Percentiles rank a stretch among this genome's conserved stretches.
These are phyloP conservation scores for Pseudogymnoascus sp. DNA, from an alignment of 2,329 filamentous ascomycete species.

Conservation along the genomic window DNA sequence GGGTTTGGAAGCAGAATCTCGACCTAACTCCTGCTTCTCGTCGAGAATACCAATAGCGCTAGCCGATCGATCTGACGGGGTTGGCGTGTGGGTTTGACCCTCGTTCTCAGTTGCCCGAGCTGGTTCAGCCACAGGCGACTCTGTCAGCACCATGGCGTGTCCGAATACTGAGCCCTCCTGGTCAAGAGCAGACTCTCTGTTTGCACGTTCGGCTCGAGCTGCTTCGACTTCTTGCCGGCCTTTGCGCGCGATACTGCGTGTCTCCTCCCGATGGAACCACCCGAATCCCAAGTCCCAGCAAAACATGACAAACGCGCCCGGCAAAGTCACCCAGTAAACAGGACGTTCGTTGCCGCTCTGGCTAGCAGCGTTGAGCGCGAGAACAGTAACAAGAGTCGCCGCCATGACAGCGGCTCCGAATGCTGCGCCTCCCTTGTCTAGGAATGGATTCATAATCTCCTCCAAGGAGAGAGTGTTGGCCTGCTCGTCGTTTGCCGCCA, in stretches of 20 bases:
- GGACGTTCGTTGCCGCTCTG: slow-evolving; percentile 44
- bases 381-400: slow-evolving; percentile 57
- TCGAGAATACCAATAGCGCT: slow-evolving; percentile 18
- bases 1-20: slow-evolving; percentile 12
- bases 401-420: slow-evolving; percentile 64
- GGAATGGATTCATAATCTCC: slow-evolving; percentile 69
- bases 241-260: slow-evolving; percentile 53
- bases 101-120: slow-evolving; percentile 16
- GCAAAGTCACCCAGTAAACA: slow-evolving; percentile 64
- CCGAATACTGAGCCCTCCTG: slow-evolving; percentile 11
- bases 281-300: slow-evolving; percentile 60
- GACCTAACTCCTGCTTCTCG: slow-evolving; percentile 18
- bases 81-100: slow-evolving; percentile 17
- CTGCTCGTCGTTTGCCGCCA: slow-evolving; percentile 42
- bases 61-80: slow-evolving; percentile 17
- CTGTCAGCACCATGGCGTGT: not conserved
- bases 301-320: slow-evolving; percentile 63
- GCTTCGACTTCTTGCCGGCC: slow-evolving; percentile 46
- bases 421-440: slow-evolving; percentile 59
- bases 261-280: slow-evolving; percentile 57
- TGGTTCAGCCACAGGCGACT: slow-evolving; percentile 4
- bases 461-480: slow-evolving; percentile 56
- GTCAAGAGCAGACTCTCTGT: slow-evolving; percentile 24
- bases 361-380: slow-evolving; percentile 59
- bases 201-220: slow-evolving; percentile 35